phyloP scores from a whole-genome alignment of 495 filamentous ascomycete species.

The Penicillium chermesinum region DNA sequence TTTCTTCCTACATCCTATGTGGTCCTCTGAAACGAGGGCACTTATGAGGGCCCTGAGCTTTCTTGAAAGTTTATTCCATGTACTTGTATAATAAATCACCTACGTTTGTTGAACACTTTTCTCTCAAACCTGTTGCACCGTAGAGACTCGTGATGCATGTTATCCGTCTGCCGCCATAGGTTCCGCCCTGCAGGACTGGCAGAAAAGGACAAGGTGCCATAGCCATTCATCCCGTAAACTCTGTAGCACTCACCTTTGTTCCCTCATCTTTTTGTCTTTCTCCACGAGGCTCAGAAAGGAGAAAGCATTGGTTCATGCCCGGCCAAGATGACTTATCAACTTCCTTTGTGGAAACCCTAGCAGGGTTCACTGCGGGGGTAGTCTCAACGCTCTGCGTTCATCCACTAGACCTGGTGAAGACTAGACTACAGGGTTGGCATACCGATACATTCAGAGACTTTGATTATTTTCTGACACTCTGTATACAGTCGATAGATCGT shows the following conservation, averaged over 20 bases:
- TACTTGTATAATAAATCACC: no score
- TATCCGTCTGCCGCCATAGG: not conserved
- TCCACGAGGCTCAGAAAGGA: not conserved
- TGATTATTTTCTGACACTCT: not conserved
- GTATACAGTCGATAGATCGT: constrained; percentile 38
- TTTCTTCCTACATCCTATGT: no score
- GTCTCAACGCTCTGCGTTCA: constrained; percentile 65
- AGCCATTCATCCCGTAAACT: no score
- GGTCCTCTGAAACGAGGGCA: no score
- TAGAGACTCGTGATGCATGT: no score
- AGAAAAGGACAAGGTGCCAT: not conserved
- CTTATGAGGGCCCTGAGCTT: no score
- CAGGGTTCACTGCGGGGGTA: constrained; percentile 83
- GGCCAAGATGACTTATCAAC: constrained; percentile 55
- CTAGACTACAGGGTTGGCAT: constrained; percentile 74
- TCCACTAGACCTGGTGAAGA: constrained; percentile 94
- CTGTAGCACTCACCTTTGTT: no score
- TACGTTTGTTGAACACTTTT: not conserved
- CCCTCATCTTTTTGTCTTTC: not conserved
- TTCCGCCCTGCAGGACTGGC: not conserved
- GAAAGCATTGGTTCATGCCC: constrained; percentile 36
- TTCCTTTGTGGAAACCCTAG: constrained; percentile 81
- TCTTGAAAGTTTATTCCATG: no score
- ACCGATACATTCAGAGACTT: constrained; percentile 1
- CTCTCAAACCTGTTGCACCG: not conserved